phyloP scores from a whole-genome alignment of 331 rosid genomes.

The Phaseolus coccineus region DNA sequence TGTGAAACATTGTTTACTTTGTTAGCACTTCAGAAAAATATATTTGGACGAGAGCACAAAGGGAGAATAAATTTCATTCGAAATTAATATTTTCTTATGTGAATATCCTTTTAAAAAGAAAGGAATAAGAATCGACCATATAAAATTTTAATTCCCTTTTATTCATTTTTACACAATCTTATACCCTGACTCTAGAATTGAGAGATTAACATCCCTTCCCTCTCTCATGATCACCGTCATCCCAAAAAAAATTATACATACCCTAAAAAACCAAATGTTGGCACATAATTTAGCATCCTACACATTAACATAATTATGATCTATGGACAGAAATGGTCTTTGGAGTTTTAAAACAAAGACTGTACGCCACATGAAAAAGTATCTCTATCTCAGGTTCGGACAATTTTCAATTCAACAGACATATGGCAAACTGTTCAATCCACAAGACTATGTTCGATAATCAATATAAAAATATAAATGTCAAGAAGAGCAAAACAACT shows the following conservation, averaged over 20 bases:
- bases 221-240: background rate
- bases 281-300: background rate
- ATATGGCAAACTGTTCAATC: background rate
- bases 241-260: background rate
- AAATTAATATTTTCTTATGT: background rate
- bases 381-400: background rate
- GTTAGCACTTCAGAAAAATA: too few species aligned
- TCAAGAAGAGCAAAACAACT: background rate
- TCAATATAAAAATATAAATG: slow-evolving; percentile 7
- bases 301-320: background rate
- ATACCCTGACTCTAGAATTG: background rate
- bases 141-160: background rate
- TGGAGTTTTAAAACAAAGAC: background rate
- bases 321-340: background rate
- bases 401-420: background rate
- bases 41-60: too few species aligned
- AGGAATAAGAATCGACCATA: background rate
- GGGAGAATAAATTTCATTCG: too few species aligned
- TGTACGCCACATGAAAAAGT: background rate
- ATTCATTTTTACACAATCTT: background rate
- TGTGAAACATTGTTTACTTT: too few species aligned
- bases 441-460: background rate
- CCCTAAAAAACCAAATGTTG: background rate
- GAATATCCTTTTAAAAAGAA: background rate
- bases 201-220: background rate